Conservation (phyloP, 1,139 yeast genomes). For the Yamadazyma mexicana region DNA sequence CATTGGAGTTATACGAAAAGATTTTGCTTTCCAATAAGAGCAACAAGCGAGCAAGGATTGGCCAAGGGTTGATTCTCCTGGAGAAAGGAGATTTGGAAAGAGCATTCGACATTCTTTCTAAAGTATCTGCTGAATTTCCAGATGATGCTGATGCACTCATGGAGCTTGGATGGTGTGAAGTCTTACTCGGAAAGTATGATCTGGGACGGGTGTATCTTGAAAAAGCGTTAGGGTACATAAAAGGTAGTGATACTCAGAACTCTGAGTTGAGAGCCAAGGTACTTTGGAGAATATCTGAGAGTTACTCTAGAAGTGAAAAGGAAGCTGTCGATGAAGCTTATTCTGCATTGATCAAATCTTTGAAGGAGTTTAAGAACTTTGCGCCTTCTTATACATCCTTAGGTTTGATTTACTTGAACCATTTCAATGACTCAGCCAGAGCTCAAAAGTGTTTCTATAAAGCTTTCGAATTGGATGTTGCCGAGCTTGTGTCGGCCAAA, state of each 20-base stretch:
- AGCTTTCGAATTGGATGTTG: slow-evolving; percentile 84
- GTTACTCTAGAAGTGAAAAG: slow-evolving; percentile 33
- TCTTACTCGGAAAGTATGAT: slow-evolving; percentile 51
- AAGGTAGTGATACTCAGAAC: slow-evolving; percentile 53
- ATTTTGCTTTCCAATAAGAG: slow-evolving; percentile 47
- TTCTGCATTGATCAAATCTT: slow-evolving; percentile 56
- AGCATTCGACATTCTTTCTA: slow-evolving; percentile 54
- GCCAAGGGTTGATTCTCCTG: slow-evolving; percentile 75
- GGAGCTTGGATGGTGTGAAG: slow-evolving; percentile 80
- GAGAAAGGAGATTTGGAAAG: slow-evolving; percentile 58
- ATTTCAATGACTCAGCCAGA: slow-evolving; percentile 58
- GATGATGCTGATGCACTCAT: slow-evolving; percentile 59
- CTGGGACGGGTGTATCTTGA: slow-evolving; percentile 56
- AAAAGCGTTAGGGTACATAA: slow-evolving; percentile 41
- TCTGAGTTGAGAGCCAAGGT: slow-evolving; percentile 58
- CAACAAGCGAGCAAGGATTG: slow-evolving; percentile 67
- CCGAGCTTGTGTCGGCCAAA: slow-evolving; percentile 74
- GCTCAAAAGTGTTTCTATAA: slow-evolving; percentile 87
- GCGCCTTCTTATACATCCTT: slow-evolving; percentile 81
- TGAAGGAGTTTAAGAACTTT: slow-evolving; percentile 61
- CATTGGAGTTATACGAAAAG: slow-evolving; percentile 67
- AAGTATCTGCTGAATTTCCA: slow-evolving; percentile 52
- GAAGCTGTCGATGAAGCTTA: slow-evolving; percentile 44
- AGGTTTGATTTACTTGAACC: slow-evolving; percentile 66
- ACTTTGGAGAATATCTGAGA: slow-evolving; percentile 73